Percentiles rank a stretch among this genome's conserved stretches.
These are phyloP conservation scores for Neoboletus brunneissimus DNA, from an alignment of 768 basidiomycete genomes.

Conservation along the genomic window DNA sequence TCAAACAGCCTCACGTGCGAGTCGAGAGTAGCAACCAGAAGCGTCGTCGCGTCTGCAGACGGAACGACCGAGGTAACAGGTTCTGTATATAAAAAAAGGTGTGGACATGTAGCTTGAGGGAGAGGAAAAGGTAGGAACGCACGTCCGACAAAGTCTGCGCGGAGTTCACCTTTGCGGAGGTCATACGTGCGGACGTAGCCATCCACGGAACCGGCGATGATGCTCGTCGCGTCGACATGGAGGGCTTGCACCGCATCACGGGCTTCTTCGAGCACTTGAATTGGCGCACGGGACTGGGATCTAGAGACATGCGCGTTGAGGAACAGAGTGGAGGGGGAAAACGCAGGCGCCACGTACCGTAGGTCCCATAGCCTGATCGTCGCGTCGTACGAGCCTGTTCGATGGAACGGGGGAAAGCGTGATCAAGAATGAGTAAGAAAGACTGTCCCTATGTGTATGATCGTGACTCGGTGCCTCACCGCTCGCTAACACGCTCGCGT, in stretches of 20 bases:
- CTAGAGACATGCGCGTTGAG: slow-evolving; percentile 34
- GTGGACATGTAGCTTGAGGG: background rate
- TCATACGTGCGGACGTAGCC: slow-evolving; percentile 93
- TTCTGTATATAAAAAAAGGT: slow-evolving; percentile 43
- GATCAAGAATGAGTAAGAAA: background rate
- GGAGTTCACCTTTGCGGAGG: slow-evolving; percentile 86
- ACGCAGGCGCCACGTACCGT: slow-evolving; percentile 44
- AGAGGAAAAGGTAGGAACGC: slow-evolving; percentile 32
- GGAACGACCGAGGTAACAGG: slow-evolving; percentile 84
- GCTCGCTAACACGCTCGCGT: slow-evolving; percentile 83
- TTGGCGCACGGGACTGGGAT: slow-evolving; percentile 74
- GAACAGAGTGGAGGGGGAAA: background rate
- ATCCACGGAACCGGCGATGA: slow-evolving; percentile 86
- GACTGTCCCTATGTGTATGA: background rate
- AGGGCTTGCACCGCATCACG: slow-evolving; percentile 84
- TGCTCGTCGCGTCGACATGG: slow-evolving; percentile 58
- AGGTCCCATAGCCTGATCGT: slow-evolving; percentile 92
- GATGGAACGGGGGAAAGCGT: background rate
- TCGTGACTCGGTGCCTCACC: slow-evolving; percentile 43
- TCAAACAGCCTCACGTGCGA: slow-evolving; percentile 87
- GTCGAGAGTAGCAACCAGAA: slow-evolving; percentile 82
- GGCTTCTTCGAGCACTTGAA: slow-evolving; percentile 89
- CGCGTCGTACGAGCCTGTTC: slow-evolving; percentile 84
- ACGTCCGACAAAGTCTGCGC: slow-evolving; percentile 90
- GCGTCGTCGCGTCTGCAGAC: slow-evolving; percentile 74